A percentile compares a stretch with the other conserved stretches of the same genome.
Conservation (phyloP, 805 yeast species). For the Blastobotrys robertii region DNA sequence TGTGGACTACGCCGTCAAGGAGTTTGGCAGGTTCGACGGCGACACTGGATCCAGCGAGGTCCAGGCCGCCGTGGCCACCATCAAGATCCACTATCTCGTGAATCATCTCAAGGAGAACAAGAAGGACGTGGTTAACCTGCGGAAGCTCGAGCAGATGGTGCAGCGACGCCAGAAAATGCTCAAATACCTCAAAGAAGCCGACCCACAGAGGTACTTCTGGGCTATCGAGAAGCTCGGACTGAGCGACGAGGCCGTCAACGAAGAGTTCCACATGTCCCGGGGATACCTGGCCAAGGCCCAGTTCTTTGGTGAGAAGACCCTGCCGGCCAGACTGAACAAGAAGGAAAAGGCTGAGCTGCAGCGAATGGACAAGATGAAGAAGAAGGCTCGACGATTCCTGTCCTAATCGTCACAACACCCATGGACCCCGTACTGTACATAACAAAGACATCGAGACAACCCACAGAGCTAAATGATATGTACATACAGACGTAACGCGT, state of each 20-base stretch:
- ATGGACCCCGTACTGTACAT: not conserved
- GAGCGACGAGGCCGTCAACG: conserved; percentile 64
- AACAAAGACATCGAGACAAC: not conserved
- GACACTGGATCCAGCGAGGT: conserved; percentile 95
- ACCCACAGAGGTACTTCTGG: conserved; percentile 78
- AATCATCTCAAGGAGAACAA: conserved; percentile 59
- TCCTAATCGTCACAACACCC: too few species aligned
- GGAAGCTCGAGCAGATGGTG: conserved; percentile 69
- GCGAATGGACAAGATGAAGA: conserved; percentile 11
- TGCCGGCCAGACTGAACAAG: conserved; percentile 21
- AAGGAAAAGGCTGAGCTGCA: conserved; percentile 15
- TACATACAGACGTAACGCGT: not conserved
- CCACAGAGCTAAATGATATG: not conserved
- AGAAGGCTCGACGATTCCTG: conserved; percentile 17
- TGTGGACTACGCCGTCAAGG: conserved; percentile 55
- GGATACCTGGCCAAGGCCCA: conserved; percentile 25
- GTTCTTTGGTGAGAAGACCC: conserved; percentile 30
- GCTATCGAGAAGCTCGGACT: conserved; percentile 81
- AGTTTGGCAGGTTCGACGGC: conserved; percentile 74
- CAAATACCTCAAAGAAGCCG: conserved; percentile 68
- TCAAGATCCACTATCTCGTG: conserved; percentile 67
- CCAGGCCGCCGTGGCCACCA: conserved; percentile 86
- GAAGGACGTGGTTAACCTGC: conserved; percentile 63
- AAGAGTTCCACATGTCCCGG: conserved; percentile 49
- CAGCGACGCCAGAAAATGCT: conserved; percentile 81